These are phyloP conservation scores for Knoxdaviesia proteae DNA, from an alignment of 2,329 filamentous ascomycete genomes.

Conservation along the genomic window DNA sequence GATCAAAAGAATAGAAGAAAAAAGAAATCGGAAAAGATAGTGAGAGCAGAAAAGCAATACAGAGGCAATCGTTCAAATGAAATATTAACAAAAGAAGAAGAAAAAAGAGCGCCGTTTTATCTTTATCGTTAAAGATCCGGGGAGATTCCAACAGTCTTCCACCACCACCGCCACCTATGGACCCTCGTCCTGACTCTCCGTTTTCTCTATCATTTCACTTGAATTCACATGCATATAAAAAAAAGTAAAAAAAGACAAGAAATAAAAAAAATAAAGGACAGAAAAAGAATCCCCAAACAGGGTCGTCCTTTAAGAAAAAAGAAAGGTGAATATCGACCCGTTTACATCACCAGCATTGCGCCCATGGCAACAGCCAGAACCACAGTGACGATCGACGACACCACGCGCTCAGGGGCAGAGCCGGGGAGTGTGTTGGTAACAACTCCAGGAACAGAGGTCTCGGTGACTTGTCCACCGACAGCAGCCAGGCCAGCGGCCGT, in stretches of 20 bases:
- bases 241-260: slow-evolving; percentile 1
- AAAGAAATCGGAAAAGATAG: background rate
- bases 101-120: too few species aligned
- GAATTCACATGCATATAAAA: background rate
- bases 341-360: background rate
- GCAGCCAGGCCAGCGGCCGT: background rate
- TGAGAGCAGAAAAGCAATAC: background rate
- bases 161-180: too few species aligned
- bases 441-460: too few species aligned
- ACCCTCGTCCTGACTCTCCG: too few species aligned
- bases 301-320: too few species aligned
- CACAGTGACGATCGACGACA: background rate
- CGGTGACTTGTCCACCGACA: background rate
- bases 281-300: background rate
- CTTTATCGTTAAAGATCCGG: too few species aligned
- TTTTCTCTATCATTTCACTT: background rate
- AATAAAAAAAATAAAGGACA: background rate
- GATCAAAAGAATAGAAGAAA: background rate
- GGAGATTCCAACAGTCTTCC: too few species aligned
- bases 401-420: too few species aligned
- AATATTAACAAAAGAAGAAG: too few species aligned
- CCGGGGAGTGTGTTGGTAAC: too few species aligned
- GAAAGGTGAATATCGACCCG: background rate
- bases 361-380: background rate
- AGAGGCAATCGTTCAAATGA: too few species aligned